Conservation (phyloP, 108 stramenopile species). For the Skeletonema tropicum region DNA sequence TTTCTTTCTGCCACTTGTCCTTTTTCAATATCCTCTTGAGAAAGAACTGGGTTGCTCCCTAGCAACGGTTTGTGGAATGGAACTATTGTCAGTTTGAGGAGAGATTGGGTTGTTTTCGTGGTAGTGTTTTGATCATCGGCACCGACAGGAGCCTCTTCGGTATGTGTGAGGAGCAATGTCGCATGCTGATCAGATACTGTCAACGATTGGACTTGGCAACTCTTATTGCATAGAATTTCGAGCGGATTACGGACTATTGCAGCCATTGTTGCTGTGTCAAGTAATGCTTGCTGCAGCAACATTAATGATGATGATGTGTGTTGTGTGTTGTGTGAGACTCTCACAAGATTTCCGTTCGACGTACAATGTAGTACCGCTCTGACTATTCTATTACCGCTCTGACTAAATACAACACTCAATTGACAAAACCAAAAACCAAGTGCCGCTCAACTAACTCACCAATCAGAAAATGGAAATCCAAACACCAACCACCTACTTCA, state of each 20-base stretch:
- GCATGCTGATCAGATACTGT: constrained; percentile 60
- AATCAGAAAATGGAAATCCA: no score
- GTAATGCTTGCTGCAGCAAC: no score
- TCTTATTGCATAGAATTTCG: constrained; percentile 17
- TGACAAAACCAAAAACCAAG: no score
- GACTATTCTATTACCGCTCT: no score
- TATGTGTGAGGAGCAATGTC: constrained; percentile 41
- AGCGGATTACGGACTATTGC: constrained; percentile 9
- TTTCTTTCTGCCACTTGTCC: constrained; percentile 35
- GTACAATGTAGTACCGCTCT: no score
- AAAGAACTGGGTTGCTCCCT: constrained; percentile 50
- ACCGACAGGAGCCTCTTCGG: neutral
- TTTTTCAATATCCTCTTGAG: constrained; percentile 24
- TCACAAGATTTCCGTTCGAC: no score
- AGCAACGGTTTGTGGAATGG: constrained; percentile 51
- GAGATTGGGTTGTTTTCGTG: constrained; percentile 27
- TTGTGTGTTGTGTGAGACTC: no score
- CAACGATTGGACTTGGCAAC: constrained; percentile 48
- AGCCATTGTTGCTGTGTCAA: neutral
- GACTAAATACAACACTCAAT: no score
- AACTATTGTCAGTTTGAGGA: constrained; percentile 54
- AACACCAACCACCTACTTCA: no score
- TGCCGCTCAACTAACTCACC: no score
- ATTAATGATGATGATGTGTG: no score
- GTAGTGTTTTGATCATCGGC: neutral